Percentiles rank a stretch among this genome's conserved stretches.
phyloP scores from a whole-genome alignment of 2,329 filamentous ascomycete genomes.

The Cadophora gregata region DNA sequence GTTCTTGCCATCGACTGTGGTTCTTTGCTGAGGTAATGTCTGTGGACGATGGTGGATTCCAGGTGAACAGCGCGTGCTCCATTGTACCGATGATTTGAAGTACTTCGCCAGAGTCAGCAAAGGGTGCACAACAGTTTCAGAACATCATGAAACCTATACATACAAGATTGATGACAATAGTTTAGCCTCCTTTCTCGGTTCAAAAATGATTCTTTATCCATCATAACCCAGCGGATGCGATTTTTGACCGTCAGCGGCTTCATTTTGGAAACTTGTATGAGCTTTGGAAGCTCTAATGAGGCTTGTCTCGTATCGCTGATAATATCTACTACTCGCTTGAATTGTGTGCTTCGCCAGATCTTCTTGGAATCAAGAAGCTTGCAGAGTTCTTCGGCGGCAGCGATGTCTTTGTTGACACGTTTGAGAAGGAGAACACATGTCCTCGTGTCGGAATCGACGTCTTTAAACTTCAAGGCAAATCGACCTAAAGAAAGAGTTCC shows the following conservation, averaged over 20 bases:
- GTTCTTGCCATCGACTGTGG: background rate
- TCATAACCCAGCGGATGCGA: slow-evolving; percentile 1
- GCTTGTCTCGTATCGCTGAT: background rate
- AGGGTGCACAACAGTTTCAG: background rate
- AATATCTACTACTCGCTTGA: background rate
- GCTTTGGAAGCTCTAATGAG: slow-evolving; percentile 1
- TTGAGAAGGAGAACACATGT: slow-evolving; percentile 19
- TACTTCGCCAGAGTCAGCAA: background rate
- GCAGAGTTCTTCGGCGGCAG: slow-evolving; percentile 13
- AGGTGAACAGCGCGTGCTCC: background rate
- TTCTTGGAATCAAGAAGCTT: background rate
- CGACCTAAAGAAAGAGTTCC: slow-evolving; percentile 12
- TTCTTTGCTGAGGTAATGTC: background rate
- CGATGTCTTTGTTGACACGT: slow-evolving; percentile 22
- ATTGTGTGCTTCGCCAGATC: background rate
- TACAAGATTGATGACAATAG: slow-evolving; percentile 2
- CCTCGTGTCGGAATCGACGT: slow-evolving; percentile 19
- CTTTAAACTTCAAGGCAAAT: slow-evolving; percentile 22
- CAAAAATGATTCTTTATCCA: background rate
- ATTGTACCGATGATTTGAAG: slow-evolving; percentile 2
- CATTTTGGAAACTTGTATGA: background rate
- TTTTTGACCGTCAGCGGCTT: background rate
- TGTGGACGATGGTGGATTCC: background rate
- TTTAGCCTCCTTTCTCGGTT: background rate
- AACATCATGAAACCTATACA: background rate